A percentile compares a stretch with the other conserved stretches of the same genome.
Evolutionary conservation across 805 yeast species (phyloP).

Genomic region (Isabelozyma heimii): DNA sequence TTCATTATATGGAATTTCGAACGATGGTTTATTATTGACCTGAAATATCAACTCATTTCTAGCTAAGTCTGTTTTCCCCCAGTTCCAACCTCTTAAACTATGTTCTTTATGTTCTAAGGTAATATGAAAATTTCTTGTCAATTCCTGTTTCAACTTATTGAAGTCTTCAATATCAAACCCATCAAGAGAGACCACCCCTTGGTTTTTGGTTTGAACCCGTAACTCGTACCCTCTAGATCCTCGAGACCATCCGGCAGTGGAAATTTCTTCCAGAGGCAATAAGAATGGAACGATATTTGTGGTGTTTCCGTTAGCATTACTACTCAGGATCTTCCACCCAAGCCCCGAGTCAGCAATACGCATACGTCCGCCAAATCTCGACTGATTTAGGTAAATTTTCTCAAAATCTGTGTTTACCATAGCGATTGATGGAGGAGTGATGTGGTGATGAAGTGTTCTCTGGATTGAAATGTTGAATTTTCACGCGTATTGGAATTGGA

Average conservation of each 20-base stretch:
- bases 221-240: slow-evolving; percentile 91
- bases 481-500: not conserved
- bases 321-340: slow-evolving; percentile 82
- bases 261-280: slow-evolving; percentile 81
- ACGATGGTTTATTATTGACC: slow-evolving; percentile 83
- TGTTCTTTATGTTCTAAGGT: slow-evolving; percentile 84
- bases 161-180: slow-evolving; percentile 90
- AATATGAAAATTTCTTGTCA: slow-evolving; percentile 71
- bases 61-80: slow-evolving; percentile 94
- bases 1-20: slow-evolving; percentile 81
- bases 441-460: not conserved
- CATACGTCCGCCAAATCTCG: slow-evolving; percentile 80
- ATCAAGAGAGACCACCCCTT: slow-evolving; percentile 83
- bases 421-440: not conserved
- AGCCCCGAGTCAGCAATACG: slow-evolving; percentile 96
- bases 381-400: slow-evolving; percentile 84
- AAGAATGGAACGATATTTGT: slow-evolving; percentile 63
- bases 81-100: slow-evolving; percentile 96
- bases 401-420: slow-evolving; percentile 77
- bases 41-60: slow-evolving; percentile 86
- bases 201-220: slow-evolving; percentile 82
- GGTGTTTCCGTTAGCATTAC: slow-evolving; percentile 43
- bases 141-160: slow-evolving; percentile 73
- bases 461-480: not conserved
- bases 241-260: slow-evolving; percentile 84